These are phyloP conservation scores for Cairneyella variabilis DNA, from an alignment of 495 filamentous ascomycete species.

Conservation along the genomic window DNA sequence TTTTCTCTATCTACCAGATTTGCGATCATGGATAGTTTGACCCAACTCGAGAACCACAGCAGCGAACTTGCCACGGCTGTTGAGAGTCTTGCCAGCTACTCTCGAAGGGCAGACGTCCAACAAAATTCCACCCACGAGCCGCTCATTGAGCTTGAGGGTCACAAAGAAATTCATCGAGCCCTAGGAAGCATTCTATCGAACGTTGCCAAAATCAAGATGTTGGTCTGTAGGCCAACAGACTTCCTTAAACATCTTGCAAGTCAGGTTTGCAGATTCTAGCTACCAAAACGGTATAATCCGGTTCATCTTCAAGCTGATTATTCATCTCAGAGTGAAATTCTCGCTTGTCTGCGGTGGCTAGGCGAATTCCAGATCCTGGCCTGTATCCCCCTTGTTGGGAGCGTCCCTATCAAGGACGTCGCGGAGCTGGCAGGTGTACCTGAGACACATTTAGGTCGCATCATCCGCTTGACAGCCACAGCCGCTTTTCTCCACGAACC, in stretches of 20 bases:
- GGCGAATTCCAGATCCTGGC: constrained; percentile 41
- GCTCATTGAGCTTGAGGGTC: not conserved
- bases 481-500: constrained; percentile 37
- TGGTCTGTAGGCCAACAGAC: constrained; percentile 13
- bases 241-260: constrained; percentile 14
- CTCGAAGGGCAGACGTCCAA: not conserved
- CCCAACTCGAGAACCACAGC: not conserved
- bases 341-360: constrained; percentile 40
- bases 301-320: not conserved
- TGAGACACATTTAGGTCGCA: constrained; percentile 30
- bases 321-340: constrained; percentile 30
- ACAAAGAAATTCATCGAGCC: not conserved
- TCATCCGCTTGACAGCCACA: constrained; percentile 35
- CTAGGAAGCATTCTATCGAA: not conserved
- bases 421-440: constrained; percentile 34
- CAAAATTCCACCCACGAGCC: not conserved
- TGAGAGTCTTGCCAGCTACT: not conserved
- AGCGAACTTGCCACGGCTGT: not conserved
- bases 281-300: not conserved
- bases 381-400: constrained; percentile 34
- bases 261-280: not conserved
- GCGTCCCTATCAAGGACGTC: constrained; percentile 33
- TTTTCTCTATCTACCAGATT: no score
- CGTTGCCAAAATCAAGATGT: not conserved
- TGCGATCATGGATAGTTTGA: no score